phyloP scores from a whole-genome alignment of 345 rosid genomes.

The Lenwebbia sp. region DNA sequence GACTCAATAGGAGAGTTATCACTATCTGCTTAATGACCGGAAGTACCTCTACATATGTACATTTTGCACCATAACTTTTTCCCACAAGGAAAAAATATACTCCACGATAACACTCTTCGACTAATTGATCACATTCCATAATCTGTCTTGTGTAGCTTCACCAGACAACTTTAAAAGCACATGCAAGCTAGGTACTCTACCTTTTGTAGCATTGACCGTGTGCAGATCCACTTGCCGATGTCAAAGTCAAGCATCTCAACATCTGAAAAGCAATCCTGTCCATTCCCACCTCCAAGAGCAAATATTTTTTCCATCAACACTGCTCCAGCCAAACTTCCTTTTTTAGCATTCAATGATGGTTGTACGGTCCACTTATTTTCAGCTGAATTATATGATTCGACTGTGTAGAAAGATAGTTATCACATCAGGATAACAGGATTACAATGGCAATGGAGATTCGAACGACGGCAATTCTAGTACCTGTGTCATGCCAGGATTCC shows the following conservation, averaged over 20 bases:
- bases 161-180: not conserved
- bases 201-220: constrained; percentile 58
- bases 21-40: not conserved
- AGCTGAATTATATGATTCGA: constrained; percentile 48
- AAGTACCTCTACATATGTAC: not conserved
- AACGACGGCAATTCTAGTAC: constrained; percentile 20
- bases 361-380: constrained; percentile 44
- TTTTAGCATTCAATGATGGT: constrained; percentile 35
- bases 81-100: not conserved
- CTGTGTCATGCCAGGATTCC: constrained; percentile 45
- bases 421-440: not conserved
- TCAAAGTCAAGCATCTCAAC: constrained; percentile 83
- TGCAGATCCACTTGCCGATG: constrained; percentile 53
- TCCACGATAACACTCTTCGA: not conserved
- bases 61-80: not conserved
- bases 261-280: constrained; percentile 32
- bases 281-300: constrained; percentile 74
- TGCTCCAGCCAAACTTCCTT: constrained; percentile 64
- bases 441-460: not conserved
- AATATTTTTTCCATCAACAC: constrained; percentile 37
- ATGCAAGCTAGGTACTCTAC: constrained; percentile 10
- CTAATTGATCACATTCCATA: not conserved
- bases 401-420: constrained; percentile 23
- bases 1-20: not conserved
- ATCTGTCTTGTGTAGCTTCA: not conserved